phyloP scores from a whole-genome alignment of 305 asterid species.

The Salvia sclarea region DNA sequence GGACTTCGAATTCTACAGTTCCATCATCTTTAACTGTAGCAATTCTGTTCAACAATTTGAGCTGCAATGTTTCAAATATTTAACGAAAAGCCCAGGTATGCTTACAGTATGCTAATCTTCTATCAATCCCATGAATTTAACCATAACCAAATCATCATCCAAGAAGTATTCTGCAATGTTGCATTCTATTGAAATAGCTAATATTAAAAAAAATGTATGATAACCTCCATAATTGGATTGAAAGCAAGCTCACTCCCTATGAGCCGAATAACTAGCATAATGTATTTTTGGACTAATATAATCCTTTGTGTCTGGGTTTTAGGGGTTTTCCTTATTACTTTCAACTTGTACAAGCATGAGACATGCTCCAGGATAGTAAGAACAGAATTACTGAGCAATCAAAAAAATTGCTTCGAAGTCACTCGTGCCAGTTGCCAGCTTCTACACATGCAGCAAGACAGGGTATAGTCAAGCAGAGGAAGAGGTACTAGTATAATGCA shows the following conservation, averaged over 20 bases:
- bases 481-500: background rate
- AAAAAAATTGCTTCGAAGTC: background rate
- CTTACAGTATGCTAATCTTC: constrained; percentile 30
- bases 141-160: constrained; percentile 1
- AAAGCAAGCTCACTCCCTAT: constrained; percentile 5
- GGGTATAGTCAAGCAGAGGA: constrained; percentile 11
- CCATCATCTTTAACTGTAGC: constrained; percentile 93
- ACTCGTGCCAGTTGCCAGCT: constrained; percentile 12
- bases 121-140: constrained; percentile 22
- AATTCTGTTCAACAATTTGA: constrained; percentile 84
- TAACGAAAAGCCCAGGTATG: constrained; percentile 39
- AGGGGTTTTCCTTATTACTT: background rate
- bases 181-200: constrained; percentile 16
- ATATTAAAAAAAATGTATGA: constrained; percentile 7
- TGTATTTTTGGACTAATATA: background rate
- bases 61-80: constrained; percentile 76
- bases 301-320: background rate
- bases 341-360: background rate
- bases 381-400: constrained; percentile 1
- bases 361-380: background rate
- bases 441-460: constrained; percentile 6
- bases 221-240: constrained; percentile 3
- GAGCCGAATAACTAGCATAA: background rate
- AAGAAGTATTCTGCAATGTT: constrained; percentile 11
- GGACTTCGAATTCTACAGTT: constrained; percentile 91